Base-by-base conservation (phyloP, 352 stramenopile genomes). In the Phytophthora ohioensis region DNA sequence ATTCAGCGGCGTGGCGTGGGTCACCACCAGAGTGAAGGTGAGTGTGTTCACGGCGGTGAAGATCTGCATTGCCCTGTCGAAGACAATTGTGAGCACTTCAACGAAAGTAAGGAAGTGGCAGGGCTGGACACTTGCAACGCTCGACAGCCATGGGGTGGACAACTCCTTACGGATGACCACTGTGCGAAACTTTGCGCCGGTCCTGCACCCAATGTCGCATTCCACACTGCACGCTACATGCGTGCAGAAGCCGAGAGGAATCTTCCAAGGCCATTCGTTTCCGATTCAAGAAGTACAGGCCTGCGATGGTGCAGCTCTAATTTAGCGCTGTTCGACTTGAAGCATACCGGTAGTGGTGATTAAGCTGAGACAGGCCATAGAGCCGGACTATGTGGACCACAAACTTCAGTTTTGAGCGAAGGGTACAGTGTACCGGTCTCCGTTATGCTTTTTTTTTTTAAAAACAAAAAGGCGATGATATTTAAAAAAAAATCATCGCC, bases 1-100 rank as follows among this genome's bases (percentile, higher is more conserved):
- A 17, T 77, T 87, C 9, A 78, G 71, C 11, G 76, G 73, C 30
- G 76, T 57, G 43, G 61, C 70, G 2, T 58, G 64, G 27, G 58
- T 47, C 27, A 73, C 63, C 13, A 60, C 67, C 39, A 73, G 45
- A n/a, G 58, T 59, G 34, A 82, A 13, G 3, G 67, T 62, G 5
- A 73, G 34, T 2, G 27, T 13, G 45, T 12, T 64, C 30, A 59
- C 17, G 11, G 17, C 4, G 30, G 52, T 42, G 11, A 53, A 51
- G 13, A 52, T 3, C n/a, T 73, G 63, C 69, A 76, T 76, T 30
- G 32, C 5, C 12, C 13, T 68, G 31, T 57, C 5, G 35, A 60
- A 34, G n/a, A 12, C 4, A 46, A 12, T 39, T 56, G 21, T 57
- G 47, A 38, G 35, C 3, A 8, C 35, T 55, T 27, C 11, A 17